Conservation (phyloP, 257 asterid species). For the Solanum pinnatisectum region DNA sequence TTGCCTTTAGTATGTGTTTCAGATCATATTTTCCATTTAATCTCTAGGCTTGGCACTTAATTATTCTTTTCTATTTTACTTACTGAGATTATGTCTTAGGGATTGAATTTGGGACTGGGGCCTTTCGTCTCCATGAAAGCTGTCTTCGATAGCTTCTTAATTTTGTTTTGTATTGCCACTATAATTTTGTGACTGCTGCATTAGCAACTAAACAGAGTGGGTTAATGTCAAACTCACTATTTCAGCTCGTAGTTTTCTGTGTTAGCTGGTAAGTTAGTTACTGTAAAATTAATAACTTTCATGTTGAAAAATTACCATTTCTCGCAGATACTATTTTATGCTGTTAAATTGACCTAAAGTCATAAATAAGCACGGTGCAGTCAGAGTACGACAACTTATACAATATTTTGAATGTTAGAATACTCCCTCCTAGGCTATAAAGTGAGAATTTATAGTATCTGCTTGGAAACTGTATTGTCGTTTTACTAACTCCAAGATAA, state of each 20-base stretch:
- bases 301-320: not conserved
- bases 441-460: not conserved
- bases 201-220: not conserved
- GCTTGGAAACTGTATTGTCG: not conserved
- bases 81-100: not conserved
- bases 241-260: not conserved
- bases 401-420: not conserved
- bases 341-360: not conserved
- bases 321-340: not conserved
- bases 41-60: not conserved
- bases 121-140: not conserved
- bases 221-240: not conserved
- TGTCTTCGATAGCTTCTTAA: not conserved
- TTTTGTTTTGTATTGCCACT: not conserved
- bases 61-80: not conserved
- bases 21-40: not conserved
- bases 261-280: not conserved
- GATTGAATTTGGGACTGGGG: not conserved
- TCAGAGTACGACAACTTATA: not conserved
- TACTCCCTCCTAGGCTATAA: not conserved
- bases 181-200: not conserved
- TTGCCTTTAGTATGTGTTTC: not conserved
- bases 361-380: not conserved
- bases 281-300: not conserved
- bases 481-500: not conserved